Conservation (phyloP, 208 protist species). For the Tritrichomonas foetus region DNA sequence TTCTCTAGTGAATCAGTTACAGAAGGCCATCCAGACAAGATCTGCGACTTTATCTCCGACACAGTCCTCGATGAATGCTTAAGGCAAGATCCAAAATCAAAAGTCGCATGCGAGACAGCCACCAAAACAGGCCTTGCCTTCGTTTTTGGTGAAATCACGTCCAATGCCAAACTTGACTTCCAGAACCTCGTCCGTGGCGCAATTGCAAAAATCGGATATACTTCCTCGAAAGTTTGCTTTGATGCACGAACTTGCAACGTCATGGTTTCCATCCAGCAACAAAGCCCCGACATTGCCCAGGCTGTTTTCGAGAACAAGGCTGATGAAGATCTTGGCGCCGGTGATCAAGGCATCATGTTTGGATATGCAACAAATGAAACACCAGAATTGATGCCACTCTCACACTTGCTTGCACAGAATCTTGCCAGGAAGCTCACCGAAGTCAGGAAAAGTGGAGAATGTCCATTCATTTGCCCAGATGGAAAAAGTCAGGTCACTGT, state of each 20-base stretch:
- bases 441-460: slow-evolving; percentile 76
- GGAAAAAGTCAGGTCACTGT: slow-evolving; percentile 97
- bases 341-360: slow-evolving; percentile 98
- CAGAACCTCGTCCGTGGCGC: slow-evolving; percentile 86
- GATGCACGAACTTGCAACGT: slow-evolving; percentile 97
- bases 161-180: slow-evolving; percentile 90
- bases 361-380: slow-evolving; percentile 99
- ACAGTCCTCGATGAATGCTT: slow-evolving; percentile 36
- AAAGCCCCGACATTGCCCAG: slow-evolving; percentile 96
- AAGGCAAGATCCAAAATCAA: slow-evolving; percentile 32
- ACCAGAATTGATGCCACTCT: slow-evolving; percentile 90
- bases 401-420: slow-evolving; percentile 82
- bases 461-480: slow-evolving; percentile 71
- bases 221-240: slow-evolving; percentile 68
- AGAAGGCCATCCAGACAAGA: slow-evolving; percentile 45
- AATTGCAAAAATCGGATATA: slow-evolving; percentile 85
- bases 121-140: slow-evolving; percentile 97
- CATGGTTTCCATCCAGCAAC: slow-evolving; percentile 72
- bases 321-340: slow-evolving; percentile 89
- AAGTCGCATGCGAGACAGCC: slow-evolving; percentile 63
- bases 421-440: slow-evolving; percentile 85
- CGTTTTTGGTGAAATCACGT: slow-evolving; percentile 99
- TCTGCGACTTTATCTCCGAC: slow-evolving; percentile 39
- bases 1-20: slow-evolving; percentile 37
- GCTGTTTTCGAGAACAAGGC: slow-evolving; percentile 83